These are phyloP conservation scores for Pterocarpus santalinus DNA, from an alignment of 306 rosid genomes.

Conservation along the genomic window DNA sequence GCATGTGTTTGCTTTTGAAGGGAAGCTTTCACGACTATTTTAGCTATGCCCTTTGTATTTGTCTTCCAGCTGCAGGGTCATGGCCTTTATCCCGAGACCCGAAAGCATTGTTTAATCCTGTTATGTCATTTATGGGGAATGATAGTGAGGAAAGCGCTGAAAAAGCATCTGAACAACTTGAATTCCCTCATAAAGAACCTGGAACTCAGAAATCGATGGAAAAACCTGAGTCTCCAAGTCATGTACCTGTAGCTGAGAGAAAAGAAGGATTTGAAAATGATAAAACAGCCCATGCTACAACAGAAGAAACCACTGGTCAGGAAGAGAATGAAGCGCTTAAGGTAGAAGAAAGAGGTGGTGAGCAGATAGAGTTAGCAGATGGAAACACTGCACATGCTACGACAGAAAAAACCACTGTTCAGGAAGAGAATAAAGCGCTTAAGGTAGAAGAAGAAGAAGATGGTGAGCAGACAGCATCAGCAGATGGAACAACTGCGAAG, in stretches of 20 bases:
- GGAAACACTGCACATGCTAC: conserved; percentile 43
- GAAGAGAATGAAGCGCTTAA: conserved; percentile 54
- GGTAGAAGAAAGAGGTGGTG: conserved; percentile 52
- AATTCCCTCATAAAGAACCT: conserved; percentile 53
- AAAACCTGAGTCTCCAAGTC: conserved; percentile 57
- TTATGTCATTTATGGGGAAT: conserved; percentile 80
- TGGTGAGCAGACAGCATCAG: conserved; percentile 44
- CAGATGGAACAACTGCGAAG: conserved; percentile 45
- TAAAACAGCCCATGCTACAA: conserved; percentile 41
- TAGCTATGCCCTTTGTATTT: conserved; percentile 39
- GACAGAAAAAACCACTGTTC: conserved; percentile 48
- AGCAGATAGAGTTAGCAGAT: conserved; percentile 50
- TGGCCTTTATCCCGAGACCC: conserved; percentile 76
- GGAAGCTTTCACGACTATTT: conserved; percentile 44
- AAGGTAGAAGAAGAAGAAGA: conserved; percentile 49
- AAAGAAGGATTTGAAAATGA: conserved; percentile 56
- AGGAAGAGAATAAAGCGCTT: neutral
- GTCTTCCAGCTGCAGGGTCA: conserved; percentile 71
- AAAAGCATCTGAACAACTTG: conserved; percentile 56
- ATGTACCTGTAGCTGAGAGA: conserved; percentile 53
- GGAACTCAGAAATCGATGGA: conserved; percentile 53
- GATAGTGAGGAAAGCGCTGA: conserved; percentile 61
- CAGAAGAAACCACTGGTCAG: conserved; percentile 50
- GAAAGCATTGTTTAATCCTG: conserved; percentile 76
- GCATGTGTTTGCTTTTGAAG: conserved; percentile 17